These are phyloP conservation scores for Vigna unguiculata DNA, from an alignment of 306 rosid species.

Conservation along the genomic window DNA sequence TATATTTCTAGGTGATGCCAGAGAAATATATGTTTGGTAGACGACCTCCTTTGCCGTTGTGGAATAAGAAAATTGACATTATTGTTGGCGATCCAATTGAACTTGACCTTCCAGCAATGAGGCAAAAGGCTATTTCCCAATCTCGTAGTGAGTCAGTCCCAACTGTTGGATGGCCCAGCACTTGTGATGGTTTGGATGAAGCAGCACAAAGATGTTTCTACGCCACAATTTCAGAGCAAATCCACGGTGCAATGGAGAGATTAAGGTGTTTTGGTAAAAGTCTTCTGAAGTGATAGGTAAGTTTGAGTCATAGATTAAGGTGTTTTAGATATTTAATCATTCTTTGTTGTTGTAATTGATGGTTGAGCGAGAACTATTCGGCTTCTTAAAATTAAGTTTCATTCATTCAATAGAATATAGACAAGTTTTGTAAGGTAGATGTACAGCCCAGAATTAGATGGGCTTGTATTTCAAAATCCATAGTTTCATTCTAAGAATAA, in stretches of 20 bases:
- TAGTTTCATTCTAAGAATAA: not conserved
- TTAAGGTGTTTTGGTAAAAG: slow-evolving; percentile 55
- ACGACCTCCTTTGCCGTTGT: slow-evolving; percentile 80
- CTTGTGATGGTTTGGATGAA: slow-evolving; percentile 70
- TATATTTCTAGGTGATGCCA: slow-evolving; percentile 81
- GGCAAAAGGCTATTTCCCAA: slow-evolving; percentile 62
- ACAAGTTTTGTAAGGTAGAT: slow-evolving; percentile 32
- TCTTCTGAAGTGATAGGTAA: slow-evolving; percentile 39
- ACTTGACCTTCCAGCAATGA: slow-evolving; percentile 72
- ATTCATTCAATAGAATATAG: not conserved
- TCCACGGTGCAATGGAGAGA: slow-evolving; percentile 72
- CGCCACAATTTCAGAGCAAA: slow-evolving; percentile 68
- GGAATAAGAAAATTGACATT: slow-evolving; percentile 73
- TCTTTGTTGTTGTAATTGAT: slow-evolving; percentile 45
- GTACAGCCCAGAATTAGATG: slow-evolving; percentile 37
- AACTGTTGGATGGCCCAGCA: slow-evolving; percentile 67
- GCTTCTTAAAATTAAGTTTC: slow-evolving; percentile 17
- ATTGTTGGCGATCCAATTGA: slow-evolving; percentile 83
- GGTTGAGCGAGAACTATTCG: slow-evolving; percentile 18
- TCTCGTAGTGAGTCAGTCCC: slow-evolving; percentile 56
- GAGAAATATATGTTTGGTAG: slow-evolving; percentile 72
- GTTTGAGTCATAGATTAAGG: not conserved
- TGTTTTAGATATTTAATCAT: slow-evolving; percentile 38
- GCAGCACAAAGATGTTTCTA: slow-evolving; percentile 79
- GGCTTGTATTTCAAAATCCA: slow-evolving; percentile 34